Conservation (phyloP, 495 filamentous ascomycete species). For the Podospora anserina region DNA sequence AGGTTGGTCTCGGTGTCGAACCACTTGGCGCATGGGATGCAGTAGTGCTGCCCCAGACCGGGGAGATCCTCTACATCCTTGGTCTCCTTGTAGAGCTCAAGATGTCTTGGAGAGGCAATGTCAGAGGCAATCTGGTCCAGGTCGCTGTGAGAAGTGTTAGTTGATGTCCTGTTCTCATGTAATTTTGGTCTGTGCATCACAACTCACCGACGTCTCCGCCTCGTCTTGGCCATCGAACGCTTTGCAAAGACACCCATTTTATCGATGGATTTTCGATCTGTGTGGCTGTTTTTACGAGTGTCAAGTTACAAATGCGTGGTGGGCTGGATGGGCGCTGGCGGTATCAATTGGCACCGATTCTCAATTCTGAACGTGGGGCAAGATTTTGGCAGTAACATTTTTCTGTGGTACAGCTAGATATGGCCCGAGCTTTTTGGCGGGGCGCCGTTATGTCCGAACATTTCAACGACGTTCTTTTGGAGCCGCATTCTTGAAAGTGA, state of each 20-base stretch:
- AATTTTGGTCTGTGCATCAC: not conserved
- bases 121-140: constrained; percentile 87
- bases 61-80: constrained; percentile 86
- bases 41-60: constrained; percentile 78
- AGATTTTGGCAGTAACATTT: not conserved
- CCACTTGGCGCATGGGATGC: constrained; percentile 93
- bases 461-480: not conserved
- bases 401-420: not conserved
- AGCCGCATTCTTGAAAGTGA: not conserved
- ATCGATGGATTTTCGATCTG: not conserved
- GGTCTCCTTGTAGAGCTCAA: constrained; percentile 68
- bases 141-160: constrained; percentile 52
- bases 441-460: not conserved
- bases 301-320: not conserved
- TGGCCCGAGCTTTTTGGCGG: not conserved
- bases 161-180: not conserved
- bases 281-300: not conserved
- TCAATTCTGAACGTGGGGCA: not conserved
- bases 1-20: constrained; percentile 84
- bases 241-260: constrained; percentile 54
- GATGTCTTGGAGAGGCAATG: constrained; percentile 68
- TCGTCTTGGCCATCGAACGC: constrained; percentile 58
- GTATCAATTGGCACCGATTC: not conserved
- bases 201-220: constrained; percentile 48
- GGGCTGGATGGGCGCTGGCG: not conserved